A percentile compares a stretch with the other conserved stretches of the same genome.
phyloP scores from a whole-genome alignment of 2,329 filamentous ascomycete genomes.

The Claviceps citrina region DNA sequence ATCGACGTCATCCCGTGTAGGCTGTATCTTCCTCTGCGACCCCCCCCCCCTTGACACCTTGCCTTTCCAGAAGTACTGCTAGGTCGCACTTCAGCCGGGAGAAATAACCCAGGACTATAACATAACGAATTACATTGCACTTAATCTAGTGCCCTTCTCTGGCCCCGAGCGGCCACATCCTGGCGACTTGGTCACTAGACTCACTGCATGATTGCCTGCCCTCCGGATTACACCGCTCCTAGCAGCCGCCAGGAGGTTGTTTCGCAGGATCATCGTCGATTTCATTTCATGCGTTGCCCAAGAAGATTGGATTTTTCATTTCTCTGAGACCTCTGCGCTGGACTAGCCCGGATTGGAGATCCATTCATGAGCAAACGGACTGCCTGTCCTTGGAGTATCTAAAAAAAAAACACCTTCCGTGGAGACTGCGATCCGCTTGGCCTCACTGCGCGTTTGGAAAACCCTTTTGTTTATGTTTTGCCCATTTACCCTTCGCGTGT shows the following conservation, averaged over 20 bases:
- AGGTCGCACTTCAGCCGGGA: neutral
- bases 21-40: neutral
- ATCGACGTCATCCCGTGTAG: slow-evolving; percentile 2
- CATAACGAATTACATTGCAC: slow-evolving; percentile 4
- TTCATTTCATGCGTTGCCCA: slow-evolving; percentile 1
- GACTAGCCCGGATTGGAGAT: neutral
- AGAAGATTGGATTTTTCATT: slow-evolving; percentile 4
- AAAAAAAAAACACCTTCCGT: neutral
- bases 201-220: slow-evolving; percentile 4
- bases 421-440: neutral
- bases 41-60: neutral
- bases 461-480: neutral
- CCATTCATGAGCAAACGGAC: neutral
- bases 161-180: neutral
- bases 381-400: neutral
- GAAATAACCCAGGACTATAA: slow-evolving; percentile 3
- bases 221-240: slow-evolving; percentile 6
- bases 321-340: neutral
- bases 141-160: slow-evolving; percentile 5
- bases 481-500: neutral
- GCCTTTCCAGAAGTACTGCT: neutral
- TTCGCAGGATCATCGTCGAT: slow-evolving; percentile 3
- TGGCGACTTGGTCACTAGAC: slow-evolving; percentile 5
- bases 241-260: slow-evolving; percentile 1
- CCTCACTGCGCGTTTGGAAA: neutral